Evolutionary conservation across 2,329 filamentous ascomycete genomes (phyloP).

Genomic region (Rutstroemia sp.): DNA sequence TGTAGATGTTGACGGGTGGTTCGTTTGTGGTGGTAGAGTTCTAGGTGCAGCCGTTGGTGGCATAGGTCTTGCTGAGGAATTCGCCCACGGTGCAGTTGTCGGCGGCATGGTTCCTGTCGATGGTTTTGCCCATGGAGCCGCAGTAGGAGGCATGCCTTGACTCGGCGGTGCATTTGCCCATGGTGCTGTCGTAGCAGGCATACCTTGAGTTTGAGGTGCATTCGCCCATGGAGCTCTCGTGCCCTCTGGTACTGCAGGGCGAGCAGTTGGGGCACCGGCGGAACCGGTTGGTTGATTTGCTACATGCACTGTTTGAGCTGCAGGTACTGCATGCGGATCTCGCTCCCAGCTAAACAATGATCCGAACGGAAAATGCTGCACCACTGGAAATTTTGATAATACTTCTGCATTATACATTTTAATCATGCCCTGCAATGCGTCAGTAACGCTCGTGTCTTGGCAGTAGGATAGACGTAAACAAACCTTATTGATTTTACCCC

Average conservation of each 20-base stretch:
- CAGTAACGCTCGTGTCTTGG: background rate
- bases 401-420: slow-evolving; percentile 99
- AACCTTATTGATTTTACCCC: slow-evolving; percentile 95
- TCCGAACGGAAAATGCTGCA: slow-evolving; percentile 90
- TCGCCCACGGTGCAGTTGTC: background rate
- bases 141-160: background rate
- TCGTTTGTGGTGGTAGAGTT: no score
- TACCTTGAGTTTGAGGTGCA: slow-evolving; percentile 12
- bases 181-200: slow-evolving; percentile 11
- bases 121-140: background rate
- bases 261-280: slow-evolving; percentile 12
- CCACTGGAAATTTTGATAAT: slow-evolving; percentile 90
- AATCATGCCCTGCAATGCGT: slow-evolving; percentile 69
- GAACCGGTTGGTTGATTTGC: slow-evolving; percentile 41
- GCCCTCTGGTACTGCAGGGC: slow-evolving; percentile 19
- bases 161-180: slow-evolving; percentile 23
- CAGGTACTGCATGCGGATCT: slow-evolving; percentile 51
- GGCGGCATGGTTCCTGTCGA: background rate
- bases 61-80: background rate
- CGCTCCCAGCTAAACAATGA: slow-evolving; percentile 71
- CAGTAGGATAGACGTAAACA: background rate
- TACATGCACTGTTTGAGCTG: slow-evolving; percentile 48
- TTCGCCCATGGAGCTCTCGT: slow-evolving; percentile 26
- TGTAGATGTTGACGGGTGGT: slow-evolving; percentile 6
- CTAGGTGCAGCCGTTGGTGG: background rate